Evolutionary conservation across 1,284 basidiomycete species (phyloP).

Genomic region (Flammula alnicola): DNA sequence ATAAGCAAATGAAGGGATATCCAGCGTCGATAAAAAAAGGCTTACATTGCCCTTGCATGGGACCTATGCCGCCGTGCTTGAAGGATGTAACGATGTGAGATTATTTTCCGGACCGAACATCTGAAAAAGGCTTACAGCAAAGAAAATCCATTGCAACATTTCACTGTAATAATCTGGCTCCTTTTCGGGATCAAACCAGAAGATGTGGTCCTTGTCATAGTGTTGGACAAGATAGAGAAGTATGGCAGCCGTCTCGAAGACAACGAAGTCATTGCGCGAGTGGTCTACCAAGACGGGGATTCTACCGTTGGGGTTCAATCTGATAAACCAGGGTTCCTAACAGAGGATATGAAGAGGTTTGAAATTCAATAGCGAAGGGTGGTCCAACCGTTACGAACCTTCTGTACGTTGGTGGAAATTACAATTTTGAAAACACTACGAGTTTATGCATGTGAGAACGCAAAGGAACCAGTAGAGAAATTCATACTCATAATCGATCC

Average conservation of each 20-base stretch:
- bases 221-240: slow-evolving; percentile 66
- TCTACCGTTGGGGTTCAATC: slow-evolving; percentile 67
- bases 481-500: slow-evolving; percentile 62
- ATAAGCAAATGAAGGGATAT: neutral
- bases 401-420: slow-evolving; percentile 45
- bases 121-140: slow-evolving; percentile 48
- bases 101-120: neutral
- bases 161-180: slow-evolving; percentile 56
- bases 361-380: neutral
- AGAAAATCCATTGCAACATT: slow-evolving; percentile 83
- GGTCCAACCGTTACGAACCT: slow-evolving; percentile 27
- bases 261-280: slow-evolving; percentile 52
- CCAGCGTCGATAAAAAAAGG: neutral
- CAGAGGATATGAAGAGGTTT: neutral
- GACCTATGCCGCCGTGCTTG: slow-evolving; percentile 72
- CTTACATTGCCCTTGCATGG: slow-evolving; percentile 74
- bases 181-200: slow-evolving; percentile 54
- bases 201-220: slow-evolving; percentile 61
- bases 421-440: slow-evolving; percentile 52
- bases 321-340: slow-evolving; percentile 62
- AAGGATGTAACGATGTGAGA: slow-evolving; percentile 11
- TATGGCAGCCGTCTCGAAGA: slow-evolving; percentile 76
- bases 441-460: slow-evolving; percentile 10
- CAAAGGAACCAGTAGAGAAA: neutral
- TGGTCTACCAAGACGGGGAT: slow-evolving; percentile 64